Percentiles rank a stretch among this genome's conserved stretches.
Conservation (phyloP, 768 basidiomycete species). For the Auricularia sp. region DNA sequence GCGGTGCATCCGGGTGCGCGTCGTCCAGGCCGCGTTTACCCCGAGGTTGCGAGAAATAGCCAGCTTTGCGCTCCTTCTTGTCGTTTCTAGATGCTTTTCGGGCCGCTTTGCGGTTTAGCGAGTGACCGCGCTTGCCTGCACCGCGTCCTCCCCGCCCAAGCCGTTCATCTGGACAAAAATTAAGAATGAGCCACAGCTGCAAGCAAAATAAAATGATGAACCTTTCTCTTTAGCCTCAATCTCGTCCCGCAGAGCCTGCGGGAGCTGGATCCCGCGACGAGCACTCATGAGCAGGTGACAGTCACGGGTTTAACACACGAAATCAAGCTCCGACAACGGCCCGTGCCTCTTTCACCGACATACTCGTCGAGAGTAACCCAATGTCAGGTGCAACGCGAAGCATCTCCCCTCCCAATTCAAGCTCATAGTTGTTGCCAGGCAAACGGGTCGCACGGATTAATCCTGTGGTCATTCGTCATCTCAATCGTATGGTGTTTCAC, state of each 20-base stretch:
- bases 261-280: background rate
- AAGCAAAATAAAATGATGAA: background rate
- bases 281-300: background rate
- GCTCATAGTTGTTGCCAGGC: no score
- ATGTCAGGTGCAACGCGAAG: no score
- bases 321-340: no score
- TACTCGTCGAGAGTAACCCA: no score
- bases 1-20: slow-evolving; percentile 2
- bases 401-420: no score
- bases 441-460: no score
- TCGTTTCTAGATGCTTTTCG: slow-evolving; percentile 52
- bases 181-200: background rate
- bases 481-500: no score
- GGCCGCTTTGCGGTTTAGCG: slow-evolving; percentile 45
- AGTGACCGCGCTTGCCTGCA: background rate
- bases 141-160: background rate
- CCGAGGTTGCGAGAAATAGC: slow-evolving; percentile 36
- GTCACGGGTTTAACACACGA: no score
- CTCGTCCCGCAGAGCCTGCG: background rate
- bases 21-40: background rate
- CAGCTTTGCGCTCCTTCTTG: slow-evolving; percentile 54
- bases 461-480: no score
- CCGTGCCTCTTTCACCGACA: no score
- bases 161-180: background rate
- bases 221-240: background rate